Evolutionary conservation across 2,329 filamentous ascomycete genomes (phyloP).

Genomic region (Fusarium solani-melongenae): DNA sequence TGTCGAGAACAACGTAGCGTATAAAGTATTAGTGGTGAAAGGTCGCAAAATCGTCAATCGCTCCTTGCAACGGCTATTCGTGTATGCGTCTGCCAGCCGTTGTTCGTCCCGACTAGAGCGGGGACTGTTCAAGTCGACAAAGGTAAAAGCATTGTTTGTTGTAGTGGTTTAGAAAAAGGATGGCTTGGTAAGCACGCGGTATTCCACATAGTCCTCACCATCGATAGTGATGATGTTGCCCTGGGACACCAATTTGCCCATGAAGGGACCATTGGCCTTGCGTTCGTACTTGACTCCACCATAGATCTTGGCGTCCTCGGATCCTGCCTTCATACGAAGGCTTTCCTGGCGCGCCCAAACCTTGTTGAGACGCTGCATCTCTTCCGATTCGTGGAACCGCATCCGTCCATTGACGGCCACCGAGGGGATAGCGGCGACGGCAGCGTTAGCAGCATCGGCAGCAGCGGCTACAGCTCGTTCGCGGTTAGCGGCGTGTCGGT

Average conservation of each 20-base stretch:
- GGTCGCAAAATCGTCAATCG: background rate
- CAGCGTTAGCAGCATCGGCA: slow-evolving; percentile 46
- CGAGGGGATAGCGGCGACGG: slow-evolving; percentile 42
- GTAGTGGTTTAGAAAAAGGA: slow-evolving; percentile 61
- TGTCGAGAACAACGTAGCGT: slow-evolving; percentile 4
- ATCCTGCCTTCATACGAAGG: slow-evolving; percentile 54
- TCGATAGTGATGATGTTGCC: slow-evolving; percentile 72
- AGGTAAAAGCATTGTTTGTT: background rate
- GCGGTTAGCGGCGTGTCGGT: slow-evolving; percentile 58
- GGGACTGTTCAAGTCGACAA: background rate
- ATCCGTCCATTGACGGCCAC: slow-evolving; percentile 42
- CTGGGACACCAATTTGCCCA: slow-evolving; percentile 71
- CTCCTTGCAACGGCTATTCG: background rate
- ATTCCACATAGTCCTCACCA: slow-evolving; percentile 75
- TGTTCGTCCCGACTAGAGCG: background rate
- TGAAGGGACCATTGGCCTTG: slow-evolving; percentile 69
- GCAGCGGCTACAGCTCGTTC: slow-evolving; percentile 51
- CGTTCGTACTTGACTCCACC: slow-evolving; percentile 72
- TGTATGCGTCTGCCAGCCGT: background rate
- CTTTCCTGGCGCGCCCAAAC: slow-evolving; percentile 67
- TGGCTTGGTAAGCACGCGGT: slow-evolving; percentile 72
- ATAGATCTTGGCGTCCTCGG: slow-evolving; percentile 67
- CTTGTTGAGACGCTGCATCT: slow-evolving; percentile 64
- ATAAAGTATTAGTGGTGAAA: background rate
- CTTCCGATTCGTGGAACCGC: slow-evolving; percentile 58